These are phyloP conservation scores for Neocucurbitaria cava DNA, from an alignment of 2,329 filamentous ascomycete species.

Conservation along the genomic window DNA sequence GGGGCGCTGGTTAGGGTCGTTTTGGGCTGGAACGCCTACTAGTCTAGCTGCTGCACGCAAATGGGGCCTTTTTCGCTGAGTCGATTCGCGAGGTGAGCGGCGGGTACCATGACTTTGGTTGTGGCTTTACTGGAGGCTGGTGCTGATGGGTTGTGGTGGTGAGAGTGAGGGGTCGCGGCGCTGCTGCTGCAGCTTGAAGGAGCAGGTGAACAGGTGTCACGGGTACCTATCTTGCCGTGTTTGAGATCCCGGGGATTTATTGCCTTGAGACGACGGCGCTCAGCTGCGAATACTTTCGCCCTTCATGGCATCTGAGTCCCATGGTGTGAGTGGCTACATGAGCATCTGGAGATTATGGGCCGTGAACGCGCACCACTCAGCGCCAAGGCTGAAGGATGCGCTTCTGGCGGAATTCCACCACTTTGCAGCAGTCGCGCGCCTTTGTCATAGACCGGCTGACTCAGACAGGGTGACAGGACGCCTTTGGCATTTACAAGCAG, in stretches of 20 bases:
- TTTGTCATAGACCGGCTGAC: not conserved
- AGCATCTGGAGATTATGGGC: not conserved
- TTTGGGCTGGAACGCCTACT: not conserved
- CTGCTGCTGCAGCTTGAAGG: not conserved
- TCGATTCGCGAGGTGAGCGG: not conserved
- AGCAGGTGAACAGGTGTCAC: constrained; percentile 8
- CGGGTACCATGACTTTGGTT: not conserved
- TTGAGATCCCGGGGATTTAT: not conserved
- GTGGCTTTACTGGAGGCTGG: not conserved
- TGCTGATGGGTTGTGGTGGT: not conserved
- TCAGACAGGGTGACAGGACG: not conserved
- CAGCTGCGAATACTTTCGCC: not conserved
- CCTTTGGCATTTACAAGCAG: not conserved
- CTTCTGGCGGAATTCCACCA: constrained; percentile 3
- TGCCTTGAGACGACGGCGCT: not conserved
- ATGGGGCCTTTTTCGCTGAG: not conserved
- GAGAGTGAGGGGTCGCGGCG: too few relatives aligned
- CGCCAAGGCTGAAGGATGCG: not conserved
- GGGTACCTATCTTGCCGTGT: constrained; percentile 5
- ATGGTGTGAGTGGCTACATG: not conserved
- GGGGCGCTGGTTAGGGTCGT: not conserved
- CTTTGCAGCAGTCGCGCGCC: not conserved
- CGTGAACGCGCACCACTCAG: not conserved
- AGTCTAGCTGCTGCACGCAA: not conserved
- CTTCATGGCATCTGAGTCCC: not conserved